These are phyloP conservation scores for Colletotrichum salicis DNA, from an alignment of 2,329 filamentous ascomycete species.

Conservation along the genomic window DNA sequence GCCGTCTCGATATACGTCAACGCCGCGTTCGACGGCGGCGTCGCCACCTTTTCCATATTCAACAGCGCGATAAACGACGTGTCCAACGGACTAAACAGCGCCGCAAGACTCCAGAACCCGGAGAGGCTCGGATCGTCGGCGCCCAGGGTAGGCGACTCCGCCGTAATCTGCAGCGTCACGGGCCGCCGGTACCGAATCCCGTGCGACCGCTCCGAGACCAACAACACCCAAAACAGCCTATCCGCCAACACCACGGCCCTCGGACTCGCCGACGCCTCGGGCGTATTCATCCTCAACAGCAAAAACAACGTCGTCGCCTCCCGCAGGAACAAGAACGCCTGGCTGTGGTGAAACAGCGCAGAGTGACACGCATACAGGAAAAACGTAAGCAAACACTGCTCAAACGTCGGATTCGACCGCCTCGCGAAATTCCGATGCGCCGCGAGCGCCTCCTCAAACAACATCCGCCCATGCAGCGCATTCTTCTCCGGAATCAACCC, in stretches of 20 bases:
- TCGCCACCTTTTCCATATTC: slow-evolving; percentile 50
- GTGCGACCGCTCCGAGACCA: slow-evolving; percentile 56
- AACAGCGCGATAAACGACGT: slow-evolving; percentile 54
- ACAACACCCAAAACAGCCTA: slow-evolving; percentile 56
- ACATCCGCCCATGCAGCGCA: slow-evolving; percentile 48
- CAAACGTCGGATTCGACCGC: slow-evolving; percentile 48
- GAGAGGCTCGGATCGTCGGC: slow-evolving; percentile 43
- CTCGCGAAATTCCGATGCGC: slow-evolving; percentile 47
- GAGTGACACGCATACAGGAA: slow-evolving; percentile 58
- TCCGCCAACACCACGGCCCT: slow-evolving; percentile 41
- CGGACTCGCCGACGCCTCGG: slow-evolving; percentile 35
- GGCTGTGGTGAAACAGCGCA: slow-evolving; percentile 53
- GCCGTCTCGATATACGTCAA: slow-evolving; percentile 49
- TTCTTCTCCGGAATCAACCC: slow-evolving; percentile 49
- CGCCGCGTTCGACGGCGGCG: slow-evolving; percentile 43
- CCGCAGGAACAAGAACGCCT: slow-evolving; percentile 55
- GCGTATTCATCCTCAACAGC: slow-evolving; percentile 44
- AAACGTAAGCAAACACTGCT: slow-evolving; percentile 53
- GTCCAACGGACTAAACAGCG: slow-evolving; percentile 54
- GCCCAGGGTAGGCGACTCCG: slow-evolving; percentile 47
- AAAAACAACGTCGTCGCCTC: slow-evolving; percentile 55
- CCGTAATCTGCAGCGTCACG: slow-evolving; percentile 54
- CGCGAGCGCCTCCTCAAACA: slow-evolving; percentile 50
- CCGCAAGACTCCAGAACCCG: slow-evolving; percentile 53
- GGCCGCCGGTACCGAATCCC: slow-evolving; percentile 57